Evolutionary conservation across 2,329 filamentous ascomycete genomes (phyloP).

Genomic region (Shiraia sp.): DNA sequence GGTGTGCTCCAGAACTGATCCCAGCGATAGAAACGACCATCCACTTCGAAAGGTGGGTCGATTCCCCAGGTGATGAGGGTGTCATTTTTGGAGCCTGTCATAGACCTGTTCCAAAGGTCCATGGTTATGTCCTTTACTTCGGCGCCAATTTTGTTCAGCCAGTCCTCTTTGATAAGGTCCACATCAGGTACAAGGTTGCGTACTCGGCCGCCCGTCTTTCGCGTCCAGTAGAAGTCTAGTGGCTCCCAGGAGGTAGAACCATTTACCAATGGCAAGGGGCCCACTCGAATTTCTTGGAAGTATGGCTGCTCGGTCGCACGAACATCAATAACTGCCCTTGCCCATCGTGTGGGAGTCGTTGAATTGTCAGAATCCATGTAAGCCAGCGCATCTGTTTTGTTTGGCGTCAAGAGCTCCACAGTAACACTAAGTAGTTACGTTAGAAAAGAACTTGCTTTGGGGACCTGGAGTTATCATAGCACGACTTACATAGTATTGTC

Average conservation of each 20-base stretch:
- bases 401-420: slow-evolving; percentile 2
- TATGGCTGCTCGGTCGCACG: slow-evolving; percentile 30
- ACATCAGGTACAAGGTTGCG: not conserved
- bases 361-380: not conserved
- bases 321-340: slow-evolving; percentile 1
- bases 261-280: slow-evolving; percentile 51
- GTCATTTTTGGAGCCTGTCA: not conserved
- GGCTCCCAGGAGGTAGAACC: slow-evolving; percentile 29
- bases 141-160: not conserved
- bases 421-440: not conserved
- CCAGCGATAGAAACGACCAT: slow-evolving; percentile 42
- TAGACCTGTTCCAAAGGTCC: slow-evolving; percentile 1
- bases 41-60: not conserved
- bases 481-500: not conserved
- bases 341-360: slow-evolving; percentile 3
- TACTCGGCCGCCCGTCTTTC: not conserved
- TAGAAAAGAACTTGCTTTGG: not conserved
- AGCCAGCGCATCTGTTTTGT: slow-evolving; percentile 4
- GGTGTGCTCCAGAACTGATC: slow-evolving; percentile 51
- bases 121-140: slow-evolving; percentile 1
- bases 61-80: not conserved
- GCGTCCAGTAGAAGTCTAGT: not conserved
- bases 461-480: not conserved
- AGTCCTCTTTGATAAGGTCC: not conserved
- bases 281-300: slow-evolving; percentile 50